These are phyloP conservation scores for Micractinium sp. DNA, from an alignment of 139 green algal genomes.

Conservation along the genomic window DNA sequence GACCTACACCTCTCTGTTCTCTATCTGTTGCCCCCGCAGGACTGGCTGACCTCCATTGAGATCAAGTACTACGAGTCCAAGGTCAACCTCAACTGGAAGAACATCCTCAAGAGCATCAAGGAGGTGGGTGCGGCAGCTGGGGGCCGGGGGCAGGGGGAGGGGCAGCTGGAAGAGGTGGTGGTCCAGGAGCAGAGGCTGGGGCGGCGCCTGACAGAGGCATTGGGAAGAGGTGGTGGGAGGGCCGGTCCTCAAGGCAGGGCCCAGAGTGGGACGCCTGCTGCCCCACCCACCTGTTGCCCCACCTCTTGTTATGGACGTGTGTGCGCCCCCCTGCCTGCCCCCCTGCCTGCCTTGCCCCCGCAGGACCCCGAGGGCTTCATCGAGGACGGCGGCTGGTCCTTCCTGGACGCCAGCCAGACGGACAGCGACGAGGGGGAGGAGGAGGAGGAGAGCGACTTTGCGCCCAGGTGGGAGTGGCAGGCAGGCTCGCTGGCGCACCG, in stretches of 20 bases:
- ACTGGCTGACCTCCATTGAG: slow-evolving; percentile 88
- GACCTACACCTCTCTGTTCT: too few relatives aligned
- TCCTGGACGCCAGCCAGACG: slow-evolving; percentile 92
- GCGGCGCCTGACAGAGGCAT: too few relatives aligned
- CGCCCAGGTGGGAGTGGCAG: slow-evolving; percentile 22
- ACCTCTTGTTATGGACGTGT: background rate
- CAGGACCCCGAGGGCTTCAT: slow-evolving; percentile 92
- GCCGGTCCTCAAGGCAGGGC: too few relatives aligned
- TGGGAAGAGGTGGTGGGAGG: too few relatives aligned
- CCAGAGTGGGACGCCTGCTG: too few relatives aligned
- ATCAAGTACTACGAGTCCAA: slow-evolving; percentile 99
- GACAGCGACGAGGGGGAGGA: slow-evolving; percentile 83
- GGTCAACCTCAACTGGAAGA: slow-evolving; percentile 98
- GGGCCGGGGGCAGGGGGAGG: too few relatives aligned
- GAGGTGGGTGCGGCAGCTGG: too few relatives aligned
- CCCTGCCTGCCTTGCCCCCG: background rate
- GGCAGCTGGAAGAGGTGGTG: too few relatives aligned
- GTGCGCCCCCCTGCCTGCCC: background rate
- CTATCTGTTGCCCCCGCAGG: slow-evolving; percentile 29
- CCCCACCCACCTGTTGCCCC: background rate
- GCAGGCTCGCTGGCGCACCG: background rate
- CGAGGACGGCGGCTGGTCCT: slow-evolving; percentile 94
- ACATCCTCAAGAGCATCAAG: slow-evolving; percentile 94
- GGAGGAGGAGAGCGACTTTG: slow-evolving; percentile 77
- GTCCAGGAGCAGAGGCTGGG: too few relatives aligned